Base-by-base conservation (phyloP, 2,329 filamentous ascomycete species). In the Penicillium rolfsii region DNA sequence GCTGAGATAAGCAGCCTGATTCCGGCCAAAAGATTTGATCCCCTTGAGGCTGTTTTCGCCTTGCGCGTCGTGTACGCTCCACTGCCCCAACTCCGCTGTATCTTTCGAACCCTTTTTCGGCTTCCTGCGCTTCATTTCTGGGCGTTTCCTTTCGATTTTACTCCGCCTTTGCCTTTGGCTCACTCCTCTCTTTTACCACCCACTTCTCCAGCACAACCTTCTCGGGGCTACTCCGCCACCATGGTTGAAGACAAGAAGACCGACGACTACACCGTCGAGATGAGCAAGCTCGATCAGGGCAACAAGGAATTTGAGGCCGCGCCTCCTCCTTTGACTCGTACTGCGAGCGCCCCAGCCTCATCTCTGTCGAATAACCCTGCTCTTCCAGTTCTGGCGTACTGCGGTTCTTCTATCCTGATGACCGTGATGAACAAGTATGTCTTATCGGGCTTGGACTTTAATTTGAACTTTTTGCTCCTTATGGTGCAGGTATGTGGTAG, bases 341-440 rank as follows among this genome's bases (percentile, higher is more conserved):
- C 41, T 19, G 22, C 41, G 79, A 69, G 66, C 53, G 63, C 71
- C 35, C 62, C 71, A 54, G 65, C 79, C 46, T 77, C 76, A 60
- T 76, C 81, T 70, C 76, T 92, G 64, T 85, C 89, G 71, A 91
- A 93, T 79, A 95, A 87, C 77, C 91, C 93, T 16, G 82, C 86
- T 49, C 76, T 95, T 52, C 93, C 94, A 24, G 91, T 99, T 70
- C 75, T 96, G 67, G 87, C 91, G 52, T 99, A 99, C 83, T 99
- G 95, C 79, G 83, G 90, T 72, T 91, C 94, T 56, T 97, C 93
- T n/a, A 99, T 99, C 75, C 86, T 94, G 77, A 99, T 99, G 95
- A 99, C 95, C 7, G 91, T 97, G n/a, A 95, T 96, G 77, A 99
- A 99, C 82, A 99, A 99, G 84, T 99, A 96, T 77, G 93, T 97